Evolutionary conservation across 208 protist genomes (phyloP).

Genomic region (Tritrichomonas musculus): DNA sequence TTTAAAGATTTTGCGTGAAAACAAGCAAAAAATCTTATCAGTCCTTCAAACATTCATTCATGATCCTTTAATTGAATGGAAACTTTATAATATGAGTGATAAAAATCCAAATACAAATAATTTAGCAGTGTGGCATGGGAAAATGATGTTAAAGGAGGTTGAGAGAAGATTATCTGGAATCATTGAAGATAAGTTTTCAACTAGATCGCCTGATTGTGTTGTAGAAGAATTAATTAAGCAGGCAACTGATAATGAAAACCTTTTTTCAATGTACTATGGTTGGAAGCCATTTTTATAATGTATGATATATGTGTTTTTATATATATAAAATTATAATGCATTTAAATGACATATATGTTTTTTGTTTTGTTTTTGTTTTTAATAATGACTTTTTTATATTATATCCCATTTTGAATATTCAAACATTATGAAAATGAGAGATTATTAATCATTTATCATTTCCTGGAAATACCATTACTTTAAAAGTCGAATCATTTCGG

Average conservation of each 20-base stretch:
- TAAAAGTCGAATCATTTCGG: too few species aligned
- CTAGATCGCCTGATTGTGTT: neutral
- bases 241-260: conserved; percentile 48
- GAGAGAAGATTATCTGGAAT: neutral
- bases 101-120: too few species aligned
- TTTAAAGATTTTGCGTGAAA: conserved; percentile 70
- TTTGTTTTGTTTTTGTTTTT: too few species aligned
- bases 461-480: too few species aligned
- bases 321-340: neutral
- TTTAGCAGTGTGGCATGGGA: neutral
- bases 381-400: too few species aligned
- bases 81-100: neutral
- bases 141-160: neutral
- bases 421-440: too few species aligned
- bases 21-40: conserved; percentile 79
- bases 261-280: conserved; percentile 53
- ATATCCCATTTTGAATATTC: too few species aligned
- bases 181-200: neutral
- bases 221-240: conserved; percentile 49
- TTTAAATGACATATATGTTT: too few species aligned
- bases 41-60: conserved; percentile 83
- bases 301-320: neutral
- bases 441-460: too few species aligned
- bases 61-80: conserved; percentile 78
- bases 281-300: conserved; percentile 48